phyloP scores from a whole-genome alignment of 371 early-diverging fungal species.

The Globomyces sp. region DNA sequence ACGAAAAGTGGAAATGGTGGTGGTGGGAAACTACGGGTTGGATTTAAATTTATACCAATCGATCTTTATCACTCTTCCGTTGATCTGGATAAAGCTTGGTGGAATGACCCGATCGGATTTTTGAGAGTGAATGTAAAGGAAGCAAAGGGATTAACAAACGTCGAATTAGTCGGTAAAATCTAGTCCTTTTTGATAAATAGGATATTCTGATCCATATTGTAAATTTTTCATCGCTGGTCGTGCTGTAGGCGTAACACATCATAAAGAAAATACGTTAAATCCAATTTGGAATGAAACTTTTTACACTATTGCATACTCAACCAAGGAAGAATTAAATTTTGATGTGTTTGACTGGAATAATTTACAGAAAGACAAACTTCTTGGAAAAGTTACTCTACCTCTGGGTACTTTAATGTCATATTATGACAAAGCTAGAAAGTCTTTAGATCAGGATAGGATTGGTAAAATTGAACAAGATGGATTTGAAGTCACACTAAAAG shows the following conservation, averaged over 20 bases:
- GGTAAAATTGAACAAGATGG: conserved; percentile 6
- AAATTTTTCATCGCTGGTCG: conserved; percentile 32
- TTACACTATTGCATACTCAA: conserved; percentile 34
- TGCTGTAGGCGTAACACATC: conserved; percentile 39
- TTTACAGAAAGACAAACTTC: conserved; percentile 31
- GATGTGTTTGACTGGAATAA: conserved; percentile 42
- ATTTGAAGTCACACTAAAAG: background rate
- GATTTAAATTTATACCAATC: conserved; percentile 34
- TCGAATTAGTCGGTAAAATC: conserved; percentile 30
- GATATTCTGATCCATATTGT: conserved; percentile 50
- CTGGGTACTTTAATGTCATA: conserved; percentile 20
- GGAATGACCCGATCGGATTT: conserved; percentile 34
- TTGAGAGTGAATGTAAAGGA: conserved; percentile 33
- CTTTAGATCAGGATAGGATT: background rate
- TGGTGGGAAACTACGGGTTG: conserved; percentile 27
- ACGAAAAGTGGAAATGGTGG: conserved; percentile 8
- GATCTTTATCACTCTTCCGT: conserved; percentile 20
- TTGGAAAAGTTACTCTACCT: conserved; percentile 34
- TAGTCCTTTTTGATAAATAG: conserved; percentile 7
- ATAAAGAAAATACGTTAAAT: conserved; percentile 45
- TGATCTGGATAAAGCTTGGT: conserved; percentile 15
- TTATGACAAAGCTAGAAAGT: background rate
- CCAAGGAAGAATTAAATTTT: conserved; percentile 30
- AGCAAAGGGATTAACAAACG: conserved; percentile 39
- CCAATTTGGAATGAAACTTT: conserved; percentile 54